Percentiles rank a stretch among this genome's conserved stretches.
Evolutionary conservation across 2,329 filamentous ascomycete species (phyloP).

Genomic region (Apiospora rasikravindrae): DNA sequence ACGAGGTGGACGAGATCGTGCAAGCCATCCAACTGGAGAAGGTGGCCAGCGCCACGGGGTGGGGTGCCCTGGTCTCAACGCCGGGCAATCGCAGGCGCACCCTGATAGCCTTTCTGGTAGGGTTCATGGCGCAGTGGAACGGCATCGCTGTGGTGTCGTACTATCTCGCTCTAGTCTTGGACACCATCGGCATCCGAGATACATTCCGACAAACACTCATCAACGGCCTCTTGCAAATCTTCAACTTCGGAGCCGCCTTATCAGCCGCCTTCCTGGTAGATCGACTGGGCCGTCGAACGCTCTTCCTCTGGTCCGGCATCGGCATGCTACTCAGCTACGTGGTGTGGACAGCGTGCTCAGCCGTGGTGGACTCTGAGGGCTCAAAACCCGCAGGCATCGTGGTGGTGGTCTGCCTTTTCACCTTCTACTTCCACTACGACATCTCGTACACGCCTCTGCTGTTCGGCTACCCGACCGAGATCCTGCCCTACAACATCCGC

Average conservation of each 20-base stretch:
- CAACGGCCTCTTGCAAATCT: conserved; percentile 36
- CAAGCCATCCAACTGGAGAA: conserved; percentile 49
- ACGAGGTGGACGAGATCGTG: conserved; percentile 49
- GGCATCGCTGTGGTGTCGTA: conserved; percentile 41
- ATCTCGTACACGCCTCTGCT: conserved; percentile 39
- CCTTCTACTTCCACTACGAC: conserved; percentile 41
- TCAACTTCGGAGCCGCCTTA: conserved; percentile 20
- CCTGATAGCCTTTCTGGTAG: conserved; percentile 57
- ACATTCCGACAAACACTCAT: conserved; percentile 39
- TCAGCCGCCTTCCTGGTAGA: conserved; percentile 23
- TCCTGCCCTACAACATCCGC: conserved; percentile 32
- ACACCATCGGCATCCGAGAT: conserved; percentile 39
- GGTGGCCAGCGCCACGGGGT: conserved; percentile 50
- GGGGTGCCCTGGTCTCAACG: conserved; percentile 52
- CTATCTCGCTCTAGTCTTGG: conserved; percentile 40
- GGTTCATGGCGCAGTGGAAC: conserved; percentile 61
- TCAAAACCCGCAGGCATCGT: conserved; percentile 26
- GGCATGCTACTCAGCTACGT: conserved; percentile 28
- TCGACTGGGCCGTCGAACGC: conserved; percentile 28
- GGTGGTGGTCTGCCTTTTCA: conserved; percentile 42
- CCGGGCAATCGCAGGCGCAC: conserved; percentile 60
- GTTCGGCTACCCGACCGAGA: conserved; percentile 37
- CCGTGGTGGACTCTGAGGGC: conserved; percentile 22
- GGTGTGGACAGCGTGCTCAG: conserved; percentile 24
- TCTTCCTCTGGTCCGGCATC: conserved; percentile 31